Evolutionary conservation across 2,329 filamentous ascomycete genomes (phyloP), one percentile per base, ranked within the genome.

Genomic region (Raffaelea ambrosiae): DNA sequence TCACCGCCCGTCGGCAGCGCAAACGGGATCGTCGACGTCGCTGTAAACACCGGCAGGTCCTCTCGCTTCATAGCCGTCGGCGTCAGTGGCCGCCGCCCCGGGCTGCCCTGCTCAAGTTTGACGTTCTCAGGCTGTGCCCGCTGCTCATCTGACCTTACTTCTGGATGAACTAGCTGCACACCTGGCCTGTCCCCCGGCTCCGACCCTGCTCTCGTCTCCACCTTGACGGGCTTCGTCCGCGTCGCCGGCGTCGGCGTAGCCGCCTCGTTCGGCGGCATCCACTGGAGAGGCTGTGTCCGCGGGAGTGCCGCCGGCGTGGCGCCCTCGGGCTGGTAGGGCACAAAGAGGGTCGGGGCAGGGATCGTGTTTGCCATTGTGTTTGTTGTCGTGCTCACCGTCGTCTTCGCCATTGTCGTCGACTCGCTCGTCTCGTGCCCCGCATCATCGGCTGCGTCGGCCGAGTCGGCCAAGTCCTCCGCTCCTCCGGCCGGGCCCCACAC

Each of bases 291-390:
- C 51, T 70, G 67, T 26, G 64, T 59, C 29, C 62, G 62, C 7
- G 62, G 55, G 16, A 70, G 52, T 1, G 67, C 46, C 4, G 61
- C 58, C 1, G 75, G 66, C 0, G 63, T 51, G 1, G 74, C 71
- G 0, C 76, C 77, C n/a, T 76, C 69, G 0, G 77, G 75, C 50
- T 79, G 72, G 52, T 79, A 79, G 0, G 68, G 67, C 21, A 80
- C 64, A 51, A 80, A 80, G 20, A 72, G 56, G 44, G 73, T 68
- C 1, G 59, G 51, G 16, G n/a, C n/a, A n/a, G n/a, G n/a, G n/a
- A n/a, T n/a, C n/a, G n/a, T n/a, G n/a, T n/a, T n/a, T n/a, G n/a
- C n/a, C n/a, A n/a, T n/a, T n/a, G n/a, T n/a, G n/a, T n/a, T n/a
- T n/a, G n/a, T n/a, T n/a, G n/a, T n/a, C n/a, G n/a, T n/a, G n/a